phyloP scores from a whole-genome alignment of 192 early-diverging fungal genomes.

The Dispira simplex region DNA sequence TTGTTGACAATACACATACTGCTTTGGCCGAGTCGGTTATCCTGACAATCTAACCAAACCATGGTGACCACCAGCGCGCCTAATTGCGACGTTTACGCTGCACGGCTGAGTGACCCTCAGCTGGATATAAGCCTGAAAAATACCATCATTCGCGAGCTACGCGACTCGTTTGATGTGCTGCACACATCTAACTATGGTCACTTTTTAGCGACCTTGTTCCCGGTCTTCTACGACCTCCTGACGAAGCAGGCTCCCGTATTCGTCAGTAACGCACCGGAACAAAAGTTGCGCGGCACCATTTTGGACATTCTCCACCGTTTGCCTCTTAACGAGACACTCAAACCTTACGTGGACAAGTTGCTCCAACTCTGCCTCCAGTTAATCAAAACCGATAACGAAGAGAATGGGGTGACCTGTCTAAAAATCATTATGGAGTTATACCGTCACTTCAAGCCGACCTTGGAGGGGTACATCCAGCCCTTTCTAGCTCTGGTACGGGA shows the following conservation, averaged over 20 bases:
- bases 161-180: conserved; percentile 82
- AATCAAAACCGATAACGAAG: conserved; percentile 86
- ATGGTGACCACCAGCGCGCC: conserved; percentile 20
- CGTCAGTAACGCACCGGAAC: conserved; percentile 54
- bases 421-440: conserved; percentile 95
- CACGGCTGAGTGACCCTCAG: conserved; percentile 28
- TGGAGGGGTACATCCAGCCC: conserved; percentile 77
- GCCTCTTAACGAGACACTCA: conserved; percentile 74
- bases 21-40: too few species aligned
- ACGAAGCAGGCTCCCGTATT: conserved; percentile 55
- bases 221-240: conserved; percentile 66
- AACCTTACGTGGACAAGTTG: conserved; percentile 57
- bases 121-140: conserved; percentile 52
- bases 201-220: conserved; percentile 62
- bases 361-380: conserved; percentile 60
- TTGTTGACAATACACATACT: too few species aligned
- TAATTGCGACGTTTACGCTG: conserved; percentile 35
- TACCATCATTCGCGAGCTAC: conserved; percentile 67
- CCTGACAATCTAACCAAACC: background rate
- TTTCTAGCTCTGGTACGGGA: conserved; percentile 87
- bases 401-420: conserved; percentile 85
- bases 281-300: conserved; percentile 80
- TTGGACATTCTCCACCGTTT: conserved; percentile 89
- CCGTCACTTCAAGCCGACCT: conserved; percentile 58
- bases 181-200: conserved; percentile 74